These are phyloP conservation scores for Gossypium ekmanianum DNA, from an alignment of 345 rosid genomes.

Conservation along the genomic window DNA sequence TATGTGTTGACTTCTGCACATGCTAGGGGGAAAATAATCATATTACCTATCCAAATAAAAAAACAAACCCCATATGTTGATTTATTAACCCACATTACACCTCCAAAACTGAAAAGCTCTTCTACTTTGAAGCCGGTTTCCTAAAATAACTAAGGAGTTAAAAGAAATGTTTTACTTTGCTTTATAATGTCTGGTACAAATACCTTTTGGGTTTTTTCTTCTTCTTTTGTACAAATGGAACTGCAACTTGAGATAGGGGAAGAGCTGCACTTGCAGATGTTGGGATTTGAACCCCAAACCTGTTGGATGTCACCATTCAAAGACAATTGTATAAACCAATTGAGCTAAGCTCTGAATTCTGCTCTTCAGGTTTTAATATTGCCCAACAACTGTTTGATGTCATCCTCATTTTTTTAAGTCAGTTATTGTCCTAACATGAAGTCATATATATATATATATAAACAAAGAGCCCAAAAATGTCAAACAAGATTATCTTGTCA, in stretches of 20 bases:
- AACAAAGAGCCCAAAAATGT: background rate
- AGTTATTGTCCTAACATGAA: background rate
- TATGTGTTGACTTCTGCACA: slow-evolving; percentile 6
- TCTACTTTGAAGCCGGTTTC: background rate
- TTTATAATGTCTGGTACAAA: no score
- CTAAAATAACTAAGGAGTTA: background rate
- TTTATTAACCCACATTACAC: background rate
- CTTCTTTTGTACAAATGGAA: no score
- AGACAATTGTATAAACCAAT: background rate
- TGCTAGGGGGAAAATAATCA: background rate
- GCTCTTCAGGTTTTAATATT: background rate
- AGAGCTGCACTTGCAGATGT: no score
- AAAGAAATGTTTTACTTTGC: no score
- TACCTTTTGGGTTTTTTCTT: no score
- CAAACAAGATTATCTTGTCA: background rate
- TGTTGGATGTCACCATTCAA: background rate
- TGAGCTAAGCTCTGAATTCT: background rate
- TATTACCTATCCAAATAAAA: background rate
- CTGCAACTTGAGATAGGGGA: no score
- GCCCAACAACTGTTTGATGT: background rate
- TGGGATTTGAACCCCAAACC: no score
- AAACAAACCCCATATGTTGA: background rate
- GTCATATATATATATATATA: background rate
- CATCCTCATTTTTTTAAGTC: background rate
- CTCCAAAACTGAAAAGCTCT: background rate